Conservation (phyloP, 129 eudicot species). For the Chrysanthemum lavandulifolium region DNA sequence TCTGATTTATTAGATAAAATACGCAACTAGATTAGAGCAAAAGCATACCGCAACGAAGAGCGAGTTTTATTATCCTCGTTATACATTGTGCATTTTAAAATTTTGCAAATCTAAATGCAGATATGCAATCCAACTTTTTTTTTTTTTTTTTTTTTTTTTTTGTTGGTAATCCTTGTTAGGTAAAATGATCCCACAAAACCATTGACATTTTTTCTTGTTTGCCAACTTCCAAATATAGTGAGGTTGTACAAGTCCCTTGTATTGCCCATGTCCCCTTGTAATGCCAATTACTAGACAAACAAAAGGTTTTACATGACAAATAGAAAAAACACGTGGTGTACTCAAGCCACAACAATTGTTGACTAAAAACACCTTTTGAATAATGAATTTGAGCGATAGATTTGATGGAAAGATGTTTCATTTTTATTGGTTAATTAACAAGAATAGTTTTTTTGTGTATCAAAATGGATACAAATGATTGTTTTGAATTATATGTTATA, state of each 20-base stretch:
- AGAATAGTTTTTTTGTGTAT: too few relatives aligned
- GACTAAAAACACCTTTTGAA: background rate
- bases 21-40: too few relatives aligned
- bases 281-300: slow-evolving; percentile 14
- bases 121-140: background rate
- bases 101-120: too few relatives aligned
- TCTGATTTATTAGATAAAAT: too few relatives aligned
- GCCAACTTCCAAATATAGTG: slow-evolving; percentile 13
- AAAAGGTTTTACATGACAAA: background rate
- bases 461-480: too few relatives aligned
- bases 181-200: slow-evolving; percentile 22
- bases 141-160: background rate
- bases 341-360: slow-evolving; percentile 7
- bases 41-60: too few relatives aligned
- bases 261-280: slow-evolving; percentile 14
- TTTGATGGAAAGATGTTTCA: slow-evolving; percentile 11
- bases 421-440: too few relatives aligned
- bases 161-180: background rate
- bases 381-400: slow-evolving; percentile 1
- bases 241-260: slow-evolving; percentile 19
- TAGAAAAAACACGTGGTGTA: background rate
- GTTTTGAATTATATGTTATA: too few relatives aligned
- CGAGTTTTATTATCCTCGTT: too few relatives aligned
- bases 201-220: slow-evolving; percentile 3
- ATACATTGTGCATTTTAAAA: too few relatives aligned